Percentiles rank a stretch among this genome's conserved stretches.
Evolutionary conservation across 2,329 filamentous ascomycete genomes (phyloP).

Genomic region (Rutstroemia sp.): DNA sequence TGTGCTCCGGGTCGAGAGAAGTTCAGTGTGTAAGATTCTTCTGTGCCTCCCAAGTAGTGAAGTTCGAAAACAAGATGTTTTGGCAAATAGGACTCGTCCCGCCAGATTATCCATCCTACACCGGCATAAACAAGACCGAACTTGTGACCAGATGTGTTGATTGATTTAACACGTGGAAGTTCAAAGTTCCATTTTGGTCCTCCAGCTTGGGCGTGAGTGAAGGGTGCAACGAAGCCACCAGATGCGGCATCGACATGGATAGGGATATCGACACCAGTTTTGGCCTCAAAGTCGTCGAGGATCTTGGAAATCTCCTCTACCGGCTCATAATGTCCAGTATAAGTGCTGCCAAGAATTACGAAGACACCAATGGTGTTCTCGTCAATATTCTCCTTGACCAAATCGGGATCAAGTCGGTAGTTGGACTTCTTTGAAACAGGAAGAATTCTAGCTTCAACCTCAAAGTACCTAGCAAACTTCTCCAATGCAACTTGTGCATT

Average conservation of each 20-base stretch:
- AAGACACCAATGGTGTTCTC: slow-evolving; percentile 75
- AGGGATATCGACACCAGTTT: slow-evolving; percentile 57
- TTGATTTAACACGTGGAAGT: slow-evolving; percentile 54
- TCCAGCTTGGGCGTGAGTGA: slow-evolving; percentile 47
- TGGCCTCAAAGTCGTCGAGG: slow-evolving; percentile 53
- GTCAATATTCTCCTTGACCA: slow-evolving; percentile 60
- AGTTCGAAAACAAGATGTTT: slow-evolving; percentile 64
- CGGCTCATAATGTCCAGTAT: slow-evolving; percentile 67
- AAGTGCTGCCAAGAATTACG: slow-evolving; percentile 64
- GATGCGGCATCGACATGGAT: slow-evolving; percentile 60
- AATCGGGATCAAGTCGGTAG: slow-evolving; percentile 54
- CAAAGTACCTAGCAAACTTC: slow-evolving; percentile 69
- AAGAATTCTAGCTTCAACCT: slow-evolving; percentile 60
- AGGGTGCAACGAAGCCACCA: slow-evolving; percentile 55
- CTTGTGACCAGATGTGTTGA: slow-evolving; percentile 59
- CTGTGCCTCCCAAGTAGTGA: slow-evolving; percentile 61
- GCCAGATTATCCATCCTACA: slow-evolving; percentile 65
- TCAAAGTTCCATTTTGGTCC: slow-evolving; percentile 57
- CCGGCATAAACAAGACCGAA: slow-evolving; percentile 59
- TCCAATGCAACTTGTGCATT: slow-evolving; percentile 68
- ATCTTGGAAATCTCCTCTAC: slow-evolving; percentile 61
- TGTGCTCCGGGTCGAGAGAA: slow-evolving; percentile 66
- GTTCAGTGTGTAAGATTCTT: slow-evolving; percentile 64
- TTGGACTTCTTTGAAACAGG: slow-evolving; percentile 54
- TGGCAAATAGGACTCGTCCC: slow-evolving; percentile 57